Evolutionary conservation across 257 asterid species (phyloP).

Genomic region (Solanum bukasovii): DNA sequence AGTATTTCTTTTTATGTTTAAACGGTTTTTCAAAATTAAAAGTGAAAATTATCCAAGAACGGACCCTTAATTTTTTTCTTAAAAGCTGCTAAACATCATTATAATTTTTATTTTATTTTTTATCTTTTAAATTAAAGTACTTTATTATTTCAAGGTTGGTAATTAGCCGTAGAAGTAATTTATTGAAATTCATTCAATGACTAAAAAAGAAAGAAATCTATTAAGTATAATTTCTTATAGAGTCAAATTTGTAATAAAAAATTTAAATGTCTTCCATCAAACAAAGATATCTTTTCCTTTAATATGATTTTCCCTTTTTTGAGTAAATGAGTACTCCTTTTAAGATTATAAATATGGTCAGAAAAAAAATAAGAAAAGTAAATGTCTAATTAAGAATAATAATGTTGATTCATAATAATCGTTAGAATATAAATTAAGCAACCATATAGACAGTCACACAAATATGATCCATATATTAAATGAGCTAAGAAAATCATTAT

Average conservation of each 20-base stretch:
- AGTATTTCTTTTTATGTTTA: neutral
- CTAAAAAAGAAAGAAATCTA: neutral
- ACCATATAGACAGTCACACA: no score
- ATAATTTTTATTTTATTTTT: no score
- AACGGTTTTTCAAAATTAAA: no score
- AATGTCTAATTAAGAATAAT: no score
- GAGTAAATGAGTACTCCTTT: neutral
- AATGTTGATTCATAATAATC: no score
- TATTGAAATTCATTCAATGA: neutral
- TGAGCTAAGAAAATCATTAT: no score
- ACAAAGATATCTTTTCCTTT: neutral
- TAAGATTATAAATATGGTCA: neutral
- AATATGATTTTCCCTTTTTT: neutral
- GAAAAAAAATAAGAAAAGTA: neutral
- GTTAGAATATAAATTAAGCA: no score
- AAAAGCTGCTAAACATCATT: no score
- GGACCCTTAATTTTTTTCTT: no score
- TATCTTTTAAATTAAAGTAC: neutral
- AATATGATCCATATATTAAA: no score
- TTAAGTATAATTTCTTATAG: neutral
- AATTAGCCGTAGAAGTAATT: neutral
- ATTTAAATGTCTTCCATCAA: neutral
- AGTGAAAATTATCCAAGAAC: no score
- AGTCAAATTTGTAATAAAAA: neutral
- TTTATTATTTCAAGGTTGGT: neutral